Evolutionary conservation across 805 yeast species (phyloP), one percentile per base, ranked within the genome.

Genomic region (Tanozyma kutaoensis): DNA sequence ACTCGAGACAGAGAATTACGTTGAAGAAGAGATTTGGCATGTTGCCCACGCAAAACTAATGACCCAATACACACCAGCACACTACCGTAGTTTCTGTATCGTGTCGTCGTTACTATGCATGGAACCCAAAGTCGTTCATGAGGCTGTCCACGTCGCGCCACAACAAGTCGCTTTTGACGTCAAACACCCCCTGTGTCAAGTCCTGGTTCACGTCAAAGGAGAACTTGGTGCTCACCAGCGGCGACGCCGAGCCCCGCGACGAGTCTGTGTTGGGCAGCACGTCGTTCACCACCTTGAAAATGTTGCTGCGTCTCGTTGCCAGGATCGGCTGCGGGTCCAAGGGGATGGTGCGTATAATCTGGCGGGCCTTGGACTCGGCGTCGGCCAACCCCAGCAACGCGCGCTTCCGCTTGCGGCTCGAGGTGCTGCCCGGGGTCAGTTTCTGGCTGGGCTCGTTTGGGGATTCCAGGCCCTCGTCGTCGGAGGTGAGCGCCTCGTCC

Each of bases 1-100:
- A 84, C 67, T 91, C 98, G 25, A 79, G 96, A 68, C 97, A 91
- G 62, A 82, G 99, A 72, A 95, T 91, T 27, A 88, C 97, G 31
- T 69, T 91, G 52, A 91, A 91, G 76, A 91, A 84, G 70, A 78
- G 98, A 66, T 88, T 61, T 54, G 76, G 76, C 42, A 53, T 91
- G 55, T 67, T 91, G 52, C 95, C 95, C 46, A 78, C 93, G 30
- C 91, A 81, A 54, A 70, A 74, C 19, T 25, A 24, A 9, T 15
- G 19, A 9, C 20, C n/a, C n/a, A n/a, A n/a, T n/a, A n/a, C n/a
- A n/a, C n/a, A n/a, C n/a, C n/a, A n/a, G n/a, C n/a, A n/a, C n/a
- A n/a, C n/a, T n/a, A n/a, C n/a, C n/a, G n/a, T n/a, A n/a, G n/a
- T n/a, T n/a, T n/a, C n/a, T n/a, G n/a, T n/a, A n/a, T n/a, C n/a